Base-by-base conservation (phyloP, 2,329 filamentous ascomycete genomes). In the Aschersonia sp. region DNA sequence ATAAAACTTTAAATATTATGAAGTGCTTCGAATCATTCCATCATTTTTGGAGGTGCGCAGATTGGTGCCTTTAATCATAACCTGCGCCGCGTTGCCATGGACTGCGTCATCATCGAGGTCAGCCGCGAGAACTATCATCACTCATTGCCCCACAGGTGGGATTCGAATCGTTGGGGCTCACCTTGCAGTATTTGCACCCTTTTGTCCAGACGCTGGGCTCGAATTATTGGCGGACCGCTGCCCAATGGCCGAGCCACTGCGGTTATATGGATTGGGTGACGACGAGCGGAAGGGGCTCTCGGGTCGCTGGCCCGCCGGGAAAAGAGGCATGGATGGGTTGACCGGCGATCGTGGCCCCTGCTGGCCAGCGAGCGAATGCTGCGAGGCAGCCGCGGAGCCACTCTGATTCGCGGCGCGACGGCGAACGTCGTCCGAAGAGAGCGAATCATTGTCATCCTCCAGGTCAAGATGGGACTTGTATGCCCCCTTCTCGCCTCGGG, bases 401-500 rank as follows among this genome's bases (percentile, higher is more conserved):
- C 59, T 59, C 40, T 57, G 52, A 11, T 55, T 52, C 49, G 64
- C 62, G 11, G 57, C 54, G 8, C 64, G 63, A 46, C 65, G 62
- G 32, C 62, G 62, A 52, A 67, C 50, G 43, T 64, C 64, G 12
- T 63, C 62, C 10, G 65, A 67, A 3, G 65, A 60, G 47, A 69
- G 51, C 0, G 65, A 67, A 42, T 66, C 64, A 48, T 67, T 61
- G 53, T 69, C 67, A 22, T 69, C 67, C 37, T 69, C 67, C 32
- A 68, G 57, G 49, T 68, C 60, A 37, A 62, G 53, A 37, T 58
- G 56, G 10, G 53, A 54, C 55, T 64, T 67, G 60, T 67, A 67
- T 46, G 64, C 65, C 45, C 73, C 74, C 47, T 86, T 85, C 61
- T 94, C 88, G 49, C 88, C 88, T 59, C 89, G 83, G 35, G 89